Evolutionary conservation across 2,329 filamentous ascomycete genomes (phyloP), one percentile per base, ranked within the genome.

Genomic region (Cyphellophora attinorum): DNA sequence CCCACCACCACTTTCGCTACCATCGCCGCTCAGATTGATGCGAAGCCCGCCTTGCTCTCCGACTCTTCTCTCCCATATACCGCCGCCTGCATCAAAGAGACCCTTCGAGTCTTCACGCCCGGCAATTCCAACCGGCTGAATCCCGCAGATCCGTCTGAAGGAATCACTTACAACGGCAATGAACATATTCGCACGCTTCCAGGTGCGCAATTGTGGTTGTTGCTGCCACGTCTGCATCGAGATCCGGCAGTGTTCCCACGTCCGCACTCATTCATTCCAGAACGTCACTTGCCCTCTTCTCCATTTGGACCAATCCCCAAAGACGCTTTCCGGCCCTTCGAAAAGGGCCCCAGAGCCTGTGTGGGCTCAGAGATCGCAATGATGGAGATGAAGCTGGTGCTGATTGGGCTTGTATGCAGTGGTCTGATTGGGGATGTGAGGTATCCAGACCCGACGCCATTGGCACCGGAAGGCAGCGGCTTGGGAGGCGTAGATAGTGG

Each of bases 71-170:
- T 76, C 12, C 57, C 62, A 1, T 74, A 70, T 49, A 74, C 70
- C 2, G 55, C 56, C 3, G 70, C 69, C 13, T 62, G 73, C 2
- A 62, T 72, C 38, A 70, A 70, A 38, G 73, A 77, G 51, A 60
- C 63, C 1, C 57, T 76, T 2, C 62, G 72, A 3, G 48, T 76
- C n/a, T 70, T 64, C 43, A 67, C 70, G 0, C 62, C 71, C 6
- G 48, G 33, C 39, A 14, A 45, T 33, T 16, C 35, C 38, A 21
- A 40, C 2, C 14, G 42, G 39, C 14, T 31, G 17, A 12, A 33
- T 14, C 31, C 31, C 11, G 40, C 37, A 4, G 33, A 29, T 4
- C 37, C 21, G 27, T 17, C 33, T 3, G 15, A 41, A 23, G 34
- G 34, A 3, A 27, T 49, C 2, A 27, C 21, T 3, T 34, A 31